phyloP scores from a whole-genome alignment of 495 filamentous ascomycete species.

The Baudoinia panamericana region DNA sequence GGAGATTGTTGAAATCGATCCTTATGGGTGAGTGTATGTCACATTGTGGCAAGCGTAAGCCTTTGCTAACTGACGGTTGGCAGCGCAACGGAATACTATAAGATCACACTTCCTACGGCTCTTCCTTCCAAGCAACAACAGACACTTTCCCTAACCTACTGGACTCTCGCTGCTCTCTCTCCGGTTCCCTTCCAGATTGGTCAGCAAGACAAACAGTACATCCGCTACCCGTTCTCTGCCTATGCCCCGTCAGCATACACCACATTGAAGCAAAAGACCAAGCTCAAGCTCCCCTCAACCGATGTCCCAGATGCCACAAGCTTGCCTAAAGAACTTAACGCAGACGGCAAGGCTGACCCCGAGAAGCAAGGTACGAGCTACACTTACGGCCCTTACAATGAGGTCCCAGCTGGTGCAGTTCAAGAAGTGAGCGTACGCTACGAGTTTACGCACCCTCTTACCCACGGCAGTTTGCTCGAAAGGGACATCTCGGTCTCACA shows the following conservation, averaged over 20 bases:
- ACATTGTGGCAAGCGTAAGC: conserved; percentile 3
- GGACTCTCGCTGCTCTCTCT: conserved; percentile 54
- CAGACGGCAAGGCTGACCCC: conserved; percentile 55
- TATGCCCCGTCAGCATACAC: conserved; percentile 69
- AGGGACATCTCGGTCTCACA: conserved; percentile 90
- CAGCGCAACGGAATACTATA: conserved; percentile 73
- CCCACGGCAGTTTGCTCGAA: conserved; percentile 60
- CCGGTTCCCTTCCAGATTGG: conserved; percentile 70
- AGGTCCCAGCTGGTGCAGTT: conserved; percentile 56
- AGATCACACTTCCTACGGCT: conserved; percentile 60
- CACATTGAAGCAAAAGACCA: conserved; percentile 88
- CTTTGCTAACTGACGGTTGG: conserved; percentile 1
- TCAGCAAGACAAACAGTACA: conserved; percentile 73
- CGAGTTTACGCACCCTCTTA: conserved; percentile 87
- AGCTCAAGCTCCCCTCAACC: conserved; percentile 70
- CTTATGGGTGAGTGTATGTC: too few relatives aligned
- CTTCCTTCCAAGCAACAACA: conserved; percentile 62
- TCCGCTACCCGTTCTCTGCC: conserved; percentile 71
- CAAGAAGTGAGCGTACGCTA: conserved; percentile 71
- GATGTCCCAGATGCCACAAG: conserved; percentile 76
- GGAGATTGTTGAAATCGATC: conserved; percentile 50
- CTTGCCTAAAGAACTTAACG: conserved; percentile 41
- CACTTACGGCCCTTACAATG: conserved; percentile 83
- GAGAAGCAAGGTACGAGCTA: conserved; percentile 72
- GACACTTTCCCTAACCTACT: conserved; percentile 77